A percentile compares a stretch with the other conserved stretches of the same genome.
Evolutionary conservation across 345 rosid genomes (phyloP).

Genomic region (Corymbia maculata): DNA sequence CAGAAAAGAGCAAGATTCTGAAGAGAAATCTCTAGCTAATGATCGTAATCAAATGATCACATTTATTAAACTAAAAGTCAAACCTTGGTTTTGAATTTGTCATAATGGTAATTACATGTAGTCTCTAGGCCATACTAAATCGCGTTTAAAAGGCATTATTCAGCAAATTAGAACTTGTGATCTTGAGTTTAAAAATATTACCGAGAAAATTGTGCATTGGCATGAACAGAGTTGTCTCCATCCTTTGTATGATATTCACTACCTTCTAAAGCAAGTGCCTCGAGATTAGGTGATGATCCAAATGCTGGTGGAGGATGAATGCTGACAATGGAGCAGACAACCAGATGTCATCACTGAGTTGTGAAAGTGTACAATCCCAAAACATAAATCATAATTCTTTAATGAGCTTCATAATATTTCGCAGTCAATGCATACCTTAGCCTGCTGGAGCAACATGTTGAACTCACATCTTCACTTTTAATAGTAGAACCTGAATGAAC

Average conservation of each 20-base stretch:
- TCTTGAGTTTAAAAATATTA: background rate
- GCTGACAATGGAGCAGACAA: conserved; percentile 1
- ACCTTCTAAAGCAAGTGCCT: conserved; percentile 4
- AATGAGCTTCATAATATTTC: background rate
- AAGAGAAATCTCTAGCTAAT: background rate
- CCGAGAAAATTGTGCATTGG: conserved; percentile 5
- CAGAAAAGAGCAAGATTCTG: background rate
- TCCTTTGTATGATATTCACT: background rate
- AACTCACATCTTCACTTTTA: conserved; percentile 16
- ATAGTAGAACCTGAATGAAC: conserved; percentile 17
- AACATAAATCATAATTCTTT: background rate
- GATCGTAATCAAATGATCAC: background rate
- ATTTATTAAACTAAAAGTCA: background rate
- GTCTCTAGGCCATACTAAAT: background rate
- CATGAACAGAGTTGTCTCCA: conserved; percentile 1
- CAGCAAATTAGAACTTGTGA: background rate
- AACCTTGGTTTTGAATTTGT: background rate
- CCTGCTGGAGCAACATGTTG: conserved; percentile 13
- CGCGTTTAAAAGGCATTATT: background rate
- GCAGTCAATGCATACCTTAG: conserved; percentile 30
- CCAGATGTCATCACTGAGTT: background rate
- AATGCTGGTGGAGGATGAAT: conserved; percentile 16
- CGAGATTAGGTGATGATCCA: conserved; percentile 13
- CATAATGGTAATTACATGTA: background rate
- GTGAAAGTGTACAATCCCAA: background rate